Base-by-base conservation (phyloP, 345 rosid species). In the Heritiera fomes region DNA sequence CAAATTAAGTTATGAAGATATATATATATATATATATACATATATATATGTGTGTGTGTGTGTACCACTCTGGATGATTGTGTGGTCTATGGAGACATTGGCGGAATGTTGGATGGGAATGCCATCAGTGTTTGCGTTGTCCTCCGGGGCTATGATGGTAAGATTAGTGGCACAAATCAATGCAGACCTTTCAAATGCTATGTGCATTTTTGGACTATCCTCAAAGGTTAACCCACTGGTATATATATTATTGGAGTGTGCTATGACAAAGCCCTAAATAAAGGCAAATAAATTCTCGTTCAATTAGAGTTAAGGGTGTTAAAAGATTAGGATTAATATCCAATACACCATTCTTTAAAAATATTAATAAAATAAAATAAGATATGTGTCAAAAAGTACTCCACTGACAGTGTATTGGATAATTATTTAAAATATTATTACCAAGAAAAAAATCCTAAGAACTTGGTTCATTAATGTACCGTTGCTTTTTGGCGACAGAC, bases 91-190 rank as follows among this genome's bases (percentile, higher is more conserved):
- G 32, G 66, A 30, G 40, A 61, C 40, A 30, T 61, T 12, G 18
- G 66, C 30, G 40, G 66, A 61, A 5, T 14, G 66, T 30, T 61
- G 41, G 41, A 61, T 61, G 66, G 11, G 66, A 61, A 61, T 61
- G 38, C 66, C 66, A 11, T 61, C 66, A 61, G 66, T 61, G 66
- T 28, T 61, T 7, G 66, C 41, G 14, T 41, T 61, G 66, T 61
- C 17, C 3, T 2, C 40, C 6, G 41, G 40, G 7, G 66, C 66
- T 61, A 1, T 12, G 41, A 61, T 61, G 30, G 7, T 28, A 30
- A 61, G 40, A 11, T 30, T 14, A 13, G 66, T 30, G 30, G 66
- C 66, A 61, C 30, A 6, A 11, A 61, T 6, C 41, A 5, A 61
- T 4, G 66, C 30, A 30, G 8, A 61, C 8, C 66, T 61, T 61